These are phyloP conservation scores for Amesomyces nigricolor DNA, from an alignment of 2,329 filamentous ascomycete species.

Conservation along the genomic window DNA sequence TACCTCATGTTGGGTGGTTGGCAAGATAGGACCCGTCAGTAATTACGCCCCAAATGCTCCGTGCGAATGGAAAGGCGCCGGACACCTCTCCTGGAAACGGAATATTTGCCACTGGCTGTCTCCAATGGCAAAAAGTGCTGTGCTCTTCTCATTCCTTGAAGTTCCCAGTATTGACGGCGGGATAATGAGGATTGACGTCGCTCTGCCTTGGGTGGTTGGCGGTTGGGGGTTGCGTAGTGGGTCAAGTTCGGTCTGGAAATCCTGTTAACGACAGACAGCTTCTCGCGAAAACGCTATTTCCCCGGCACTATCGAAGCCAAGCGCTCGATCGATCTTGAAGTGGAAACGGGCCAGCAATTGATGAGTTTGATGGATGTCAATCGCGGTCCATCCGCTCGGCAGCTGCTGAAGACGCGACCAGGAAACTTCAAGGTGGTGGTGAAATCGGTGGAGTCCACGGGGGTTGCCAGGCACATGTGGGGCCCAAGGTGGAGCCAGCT, in stretches of 20 bases:
- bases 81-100: background rate
- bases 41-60: slow-evolving; percentile 13
- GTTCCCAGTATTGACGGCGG: background rate
- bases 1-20: background rate
- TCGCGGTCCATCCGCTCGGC: background rate
- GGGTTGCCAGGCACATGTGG: slow-evolving; percentile 12
- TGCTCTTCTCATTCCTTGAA: background rate
- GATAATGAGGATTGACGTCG: background rate
- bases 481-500: background rate
- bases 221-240: too few relatives aligned
- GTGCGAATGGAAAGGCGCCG: slow-evolving; percentile 7
- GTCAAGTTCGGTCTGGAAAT: too few relatives aligned
- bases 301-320: too few relatives aligned
- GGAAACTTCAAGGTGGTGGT: too few relatives aligned
- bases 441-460: too few relatives aligned
- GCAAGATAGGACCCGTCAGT: background rate
- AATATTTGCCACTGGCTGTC: background rate
- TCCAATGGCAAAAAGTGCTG: background rate
- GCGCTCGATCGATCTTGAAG: too few relatives aligned
- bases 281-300: background rate
- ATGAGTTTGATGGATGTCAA: background rate
- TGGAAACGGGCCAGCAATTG: background rate
- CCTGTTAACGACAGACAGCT: background rate
- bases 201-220: background rate
- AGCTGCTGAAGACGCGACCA: too few relatives aligned